Evolutionary conservation across 1,284 basidiomycete species (phyloP), one percentile per base, ranked within the genome.

Genomic region (Trichosporon sp.): DNA sequence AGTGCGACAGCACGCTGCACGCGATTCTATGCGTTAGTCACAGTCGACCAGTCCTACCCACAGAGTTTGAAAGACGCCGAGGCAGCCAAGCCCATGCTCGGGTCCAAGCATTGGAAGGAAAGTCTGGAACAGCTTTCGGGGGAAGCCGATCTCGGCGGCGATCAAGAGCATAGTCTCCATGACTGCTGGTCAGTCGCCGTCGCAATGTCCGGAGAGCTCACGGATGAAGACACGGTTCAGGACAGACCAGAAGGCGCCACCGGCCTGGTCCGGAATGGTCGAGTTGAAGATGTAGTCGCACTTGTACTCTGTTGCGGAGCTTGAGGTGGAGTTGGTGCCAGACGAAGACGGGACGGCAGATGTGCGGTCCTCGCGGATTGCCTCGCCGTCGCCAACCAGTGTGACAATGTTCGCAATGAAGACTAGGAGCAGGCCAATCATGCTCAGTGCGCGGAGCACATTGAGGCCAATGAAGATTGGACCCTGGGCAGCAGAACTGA

Each of bases 91-190:
- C 56, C 93, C 92, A 80, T 93, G 92, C 62, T 88, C 86, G 15
- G 85, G 86, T 9, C 93, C 92, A n/a, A 95, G 88, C 60, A 95
- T 88, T n/a, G 93, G 93, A 81, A 95, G 90, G 85, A 86, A 93
- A 31, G 86, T 86, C 71, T 88, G 85, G 84, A 95, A 94, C 84
- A 93, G 89, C 12, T 78, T 74, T 38, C 85, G 80, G 1, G 91
- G 92, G 87, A 91, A 91, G 69, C 89, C 88, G 72, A 92, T 71
- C 82, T 95, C 93, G 70, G 86, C 91, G 68, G 93, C 81, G 71
- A 92, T 79, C 68, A 95, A 87, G 42, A 93, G 85, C 72, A 93
- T 77, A 64, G 87, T 86, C 79, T 93, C 90, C 81, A 89, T 88
- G 72, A 92, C 79, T 82, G 67, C 32, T 51, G 15, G 66, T 66